These are phyloP conservation scores for Bromus sterilis DNA, from an alignment of 176 grass and related monocot genomes.

Conservation along the genomic window DNA sequence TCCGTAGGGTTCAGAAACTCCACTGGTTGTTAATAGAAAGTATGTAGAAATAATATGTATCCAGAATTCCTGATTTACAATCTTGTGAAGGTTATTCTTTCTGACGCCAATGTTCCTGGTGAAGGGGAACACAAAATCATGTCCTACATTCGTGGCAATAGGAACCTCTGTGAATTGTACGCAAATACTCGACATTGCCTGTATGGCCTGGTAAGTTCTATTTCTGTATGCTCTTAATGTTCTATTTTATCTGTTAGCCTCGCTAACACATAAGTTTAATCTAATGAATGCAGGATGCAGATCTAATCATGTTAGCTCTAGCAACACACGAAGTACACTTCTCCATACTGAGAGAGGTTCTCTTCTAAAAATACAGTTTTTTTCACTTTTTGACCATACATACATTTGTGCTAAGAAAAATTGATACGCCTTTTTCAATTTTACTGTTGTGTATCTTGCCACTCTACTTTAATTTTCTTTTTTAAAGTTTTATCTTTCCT, in stretches of 20 bases:
- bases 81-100: slow-evolving; percentile 95
- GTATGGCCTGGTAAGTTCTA: slow-evolving; percentile 76
- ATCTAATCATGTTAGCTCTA: slow-evolving; percentile 98
- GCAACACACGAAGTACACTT: slow-evolving; percentile 99
- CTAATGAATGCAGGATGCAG: slow-evolving; percentile 77
- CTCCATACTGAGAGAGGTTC: slow-evolving; percentile 97
- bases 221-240: background rate
- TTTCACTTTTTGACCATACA: background rate
- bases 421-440: background rate
- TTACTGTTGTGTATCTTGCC: background rate
- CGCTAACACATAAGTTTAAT: slow-evolving; percentile 11
- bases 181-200: slow-evolving; percentile 95
- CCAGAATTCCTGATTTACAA: slow-evolving; percentile 40
- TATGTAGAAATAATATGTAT: slow-evolving; percentile 11
- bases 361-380: slow-evolving; percentile 15
- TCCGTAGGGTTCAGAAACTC: background rate
- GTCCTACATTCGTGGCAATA: slow-evolving; percentile 90
- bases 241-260: slow-evolving; percentile 11
- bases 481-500: background rate
- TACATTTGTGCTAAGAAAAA: background rate
- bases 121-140: slow-evolving; percentile 99
- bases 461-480: background rate
- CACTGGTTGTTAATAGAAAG: slow-evolving; percentile 2
- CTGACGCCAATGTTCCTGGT: slow-evolving; percentile 99
- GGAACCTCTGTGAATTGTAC: slow-evolving; percentile 77